Conservation (phyloP, 768 basidiomycete genomes). For the Neoboletus subvelutipes region DNA sequence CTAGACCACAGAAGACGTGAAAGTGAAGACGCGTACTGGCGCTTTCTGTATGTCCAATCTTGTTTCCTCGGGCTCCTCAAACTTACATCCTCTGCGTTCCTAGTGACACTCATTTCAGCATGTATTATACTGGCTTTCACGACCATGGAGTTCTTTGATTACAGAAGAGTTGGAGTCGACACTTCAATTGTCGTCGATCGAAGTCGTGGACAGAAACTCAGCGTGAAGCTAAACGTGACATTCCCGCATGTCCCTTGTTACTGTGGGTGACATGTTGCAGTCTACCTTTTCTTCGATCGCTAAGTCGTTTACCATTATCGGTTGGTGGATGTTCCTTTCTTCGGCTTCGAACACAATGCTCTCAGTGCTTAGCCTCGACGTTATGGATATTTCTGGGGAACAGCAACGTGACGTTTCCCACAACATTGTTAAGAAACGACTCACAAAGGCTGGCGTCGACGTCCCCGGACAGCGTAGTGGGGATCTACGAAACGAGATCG, state of each 20-base stretch:
- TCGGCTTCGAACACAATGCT: not conserved
- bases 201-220: constrained; percentile 91
- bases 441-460: constrained; percentile 57
- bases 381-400: constrained; percentile 98
- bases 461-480: constrained; percentile 54
- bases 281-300: not conserved
- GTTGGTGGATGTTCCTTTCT: not conserved
- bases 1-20: constrained; percentile 98
- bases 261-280: constrained; percentile 53
- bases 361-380: constrained; percentile 89
- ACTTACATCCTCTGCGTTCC: constrained; percentile 7
- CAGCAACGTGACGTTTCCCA: constrained; percentile 89
- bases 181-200: constrained; percentile 94
- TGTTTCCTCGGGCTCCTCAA: not conserved
- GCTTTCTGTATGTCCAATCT: constrained; percentile 68
- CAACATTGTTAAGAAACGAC: constrained; percentile 80
- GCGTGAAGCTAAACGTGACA: constrained; percentile 87
- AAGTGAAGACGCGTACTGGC: constrained; percentile 95
- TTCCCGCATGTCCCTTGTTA: constrained; percentile 98
- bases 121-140: constrained; percentile 92
- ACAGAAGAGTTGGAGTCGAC: constrained; percentile 80
- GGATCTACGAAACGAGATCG: constrained; percentile 85
- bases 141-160: constrained; percentile 94
- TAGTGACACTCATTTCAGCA: constrained; percentile 90
- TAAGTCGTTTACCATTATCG: not conserved